A percentile compares a stretch with the other conserved stretches of the same genome.
Conservation (phyloP, 208 protist species). For the Wallacemonas sp. region DNA sequence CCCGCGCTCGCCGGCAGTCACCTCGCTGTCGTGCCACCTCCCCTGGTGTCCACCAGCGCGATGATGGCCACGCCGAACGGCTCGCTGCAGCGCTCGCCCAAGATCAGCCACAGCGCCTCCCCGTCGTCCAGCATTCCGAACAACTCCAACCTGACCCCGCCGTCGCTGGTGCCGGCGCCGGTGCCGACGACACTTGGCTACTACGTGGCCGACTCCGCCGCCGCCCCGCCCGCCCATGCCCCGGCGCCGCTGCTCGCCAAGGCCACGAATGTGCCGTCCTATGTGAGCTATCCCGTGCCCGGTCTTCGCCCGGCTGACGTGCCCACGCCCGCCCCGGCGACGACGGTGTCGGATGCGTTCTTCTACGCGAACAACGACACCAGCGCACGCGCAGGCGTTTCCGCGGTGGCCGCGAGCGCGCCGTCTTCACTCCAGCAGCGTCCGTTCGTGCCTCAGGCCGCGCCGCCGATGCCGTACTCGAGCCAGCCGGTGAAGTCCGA, state of each 20-base stretch:
- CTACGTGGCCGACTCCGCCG: slow-evolving; percentile 24
- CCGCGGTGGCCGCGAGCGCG: background rate
- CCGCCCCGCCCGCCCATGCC: slow-evolving; percentile 24
- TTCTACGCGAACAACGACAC: slow-evolving; percentile 24
- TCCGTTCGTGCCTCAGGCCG: slow-evolving; percentile 14
- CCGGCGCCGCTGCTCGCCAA: slow-evolving; percentile 25
- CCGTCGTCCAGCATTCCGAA: slow-evolving; percentile 16
- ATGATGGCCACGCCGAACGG: slow-evolving; percentile 8
- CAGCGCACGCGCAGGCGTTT: background rate
- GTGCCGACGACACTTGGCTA: slow-evolving; percentile 19
- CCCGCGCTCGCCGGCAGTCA: slow-evolving; percentile 17
- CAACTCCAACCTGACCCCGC: slow-evolving; percentile 26
- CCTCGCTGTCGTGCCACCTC: slow-evolving; percentile 20
- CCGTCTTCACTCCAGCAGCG: background rate
- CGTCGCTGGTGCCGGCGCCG: slow-evolving; percentile 23
- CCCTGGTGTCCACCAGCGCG: slow-evolving; percentile 16
- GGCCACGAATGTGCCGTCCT: slow-evolving; percentile 18
- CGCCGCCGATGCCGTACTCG: background rate
- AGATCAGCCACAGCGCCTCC: slow-evolving; percentile 10
- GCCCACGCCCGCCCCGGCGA: slow-evolving; percentile 8
- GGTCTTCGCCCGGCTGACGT: slow-evolving; percentile 11
- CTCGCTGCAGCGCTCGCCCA: slow-evolving; percentile 13
- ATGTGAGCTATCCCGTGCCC: slow-evolving; percentile 35
- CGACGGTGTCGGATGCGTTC: background rate
- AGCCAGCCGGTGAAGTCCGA: background rate